Percentiles rank a stretch among this genome's conserved stretches.
Evolutionary conservation across 805 yeast genomes (phyloP).

Genomic region (Yamadazyma sp.): DNA sequence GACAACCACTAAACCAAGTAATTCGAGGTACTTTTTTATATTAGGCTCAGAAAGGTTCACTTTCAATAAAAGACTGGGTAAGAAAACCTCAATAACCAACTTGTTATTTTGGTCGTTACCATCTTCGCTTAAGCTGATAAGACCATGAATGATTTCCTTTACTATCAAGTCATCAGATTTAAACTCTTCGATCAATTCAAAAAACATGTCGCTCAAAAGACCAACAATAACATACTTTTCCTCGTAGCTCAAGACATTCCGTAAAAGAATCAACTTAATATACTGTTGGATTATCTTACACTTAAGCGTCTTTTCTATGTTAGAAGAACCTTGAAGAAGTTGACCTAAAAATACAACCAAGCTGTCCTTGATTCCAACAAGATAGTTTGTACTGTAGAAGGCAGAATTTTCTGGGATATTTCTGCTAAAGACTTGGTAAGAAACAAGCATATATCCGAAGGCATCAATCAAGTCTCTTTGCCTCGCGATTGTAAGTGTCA

Average conservation of each 20-base stretch:
- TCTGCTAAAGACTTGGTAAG: slow-evolving; percentile 33
- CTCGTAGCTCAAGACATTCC: slow-evolving; percentile 46
- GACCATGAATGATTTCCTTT: slow-evolving; percentile 53
- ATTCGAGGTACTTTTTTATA: slow-evolving; percentile 24
- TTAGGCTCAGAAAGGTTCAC: slow-evolving; percentile 16
- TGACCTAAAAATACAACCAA: slow-evolving; percentile 67
- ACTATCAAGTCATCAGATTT: slow-evolving; percentile 46
- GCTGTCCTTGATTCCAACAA: slow-evolving; percentile 59
- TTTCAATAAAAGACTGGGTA: slow-evolving; percentile 24
- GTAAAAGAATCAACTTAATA: slow-evolving; percentile 52
- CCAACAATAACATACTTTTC: slow-evolving; percentile 66
- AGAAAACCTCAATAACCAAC: slow-evolving; percentile 24
- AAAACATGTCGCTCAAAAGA: slow-evolving; percentile 60
- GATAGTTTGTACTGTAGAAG: slow-evolving; percentile 29
- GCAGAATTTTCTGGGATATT: not conserved
- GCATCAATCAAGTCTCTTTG: slow-evolving; percentile 61
- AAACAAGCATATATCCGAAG: slow-evolving; percentile 56
- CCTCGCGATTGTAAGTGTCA: slow-evolving; percentile 48
- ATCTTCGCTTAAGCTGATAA: slow-evolving; percentile 40
- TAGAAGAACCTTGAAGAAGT: slow-evolving; percentile 65
- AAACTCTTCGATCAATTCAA: slow-evolving; percentile 36
- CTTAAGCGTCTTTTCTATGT: slow-evolving; percentile 66
- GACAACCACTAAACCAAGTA: slow-evolving; percentile 19
- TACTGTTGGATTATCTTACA: slow-evolving; percentile 66
- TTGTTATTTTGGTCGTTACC: slow-evolving; percentile 12